Evolutionary conservation across 2,329 filamentous ascomycete species (phyloP).

Genomic region (Xylaria sp.): DNA sequence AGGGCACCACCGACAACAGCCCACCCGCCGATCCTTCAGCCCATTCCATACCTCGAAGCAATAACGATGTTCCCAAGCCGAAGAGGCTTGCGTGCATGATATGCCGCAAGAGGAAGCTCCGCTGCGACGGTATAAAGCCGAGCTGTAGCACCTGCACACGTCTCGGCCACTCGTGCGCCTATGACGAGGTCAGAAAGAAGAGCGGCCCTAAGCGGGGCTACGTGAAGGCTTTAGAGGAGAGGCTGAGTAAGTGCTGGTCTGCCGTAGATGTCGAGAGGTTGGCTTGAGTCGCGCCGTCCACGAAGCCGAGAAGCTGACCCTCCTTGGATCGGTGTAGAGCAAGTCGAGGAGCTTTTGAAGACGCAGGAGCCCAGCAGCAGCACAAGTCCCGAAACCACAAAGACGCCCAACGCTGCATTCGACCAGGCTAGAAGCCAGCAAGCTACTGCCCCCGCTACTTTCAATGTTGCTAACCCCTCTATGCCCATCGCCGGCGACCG

Average conservation of each 20-base stretch:
- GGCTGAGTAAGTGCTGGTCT: conserved; percentile 75
- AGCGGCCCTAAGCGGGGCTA: conserved; percentile 95
- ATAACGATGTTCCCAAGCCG: conserved; percentile 74
- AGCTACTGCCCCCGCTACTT: conserved; percentile 52
- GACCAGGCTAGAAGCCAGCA: conserved; percentile 51
- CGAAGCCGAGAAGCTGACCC: conserved; percentile 25
- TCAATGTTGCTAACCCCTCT: conserved; percentile 58
- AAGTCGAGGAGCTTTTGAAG: conserved; percentile 92
- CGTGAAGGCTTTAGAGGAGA: conserved; percentile 91
- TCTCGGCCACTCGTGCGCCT: conserved; percentile 87
- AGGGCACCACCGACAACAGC: conserved; percentile 54
- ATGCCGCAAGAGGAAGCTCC: conserved; percentile 90
- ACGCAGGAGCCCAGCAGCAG: conserved; percentile 70
- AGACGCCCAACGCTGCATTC: conserved; percentile 50
- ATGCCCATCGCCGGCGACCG: conserved; percentile 60
- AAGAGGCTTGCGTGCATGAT: conserved; percentile 96
- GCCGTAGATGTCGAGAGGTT: not conserved
- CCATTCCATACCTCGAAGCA: conserved; percentile 58
- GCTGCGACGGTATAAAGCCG: conserved; percentile 86
- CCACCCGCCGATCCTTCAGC: conserved; percentile 52
- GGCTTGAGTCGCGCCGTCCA: conserved; percentile 1
- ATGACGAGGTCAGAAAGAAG: conserved; percentile 93
- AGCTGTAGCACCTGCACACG: conserved; percentile 89
- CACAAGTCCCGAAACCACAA: conserved; percentile 52
- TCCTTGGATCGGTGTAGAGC: conserved; percentile 65